Conservation (phyloP, 345 rosid genomes). For the Linum tenue region DNA sequence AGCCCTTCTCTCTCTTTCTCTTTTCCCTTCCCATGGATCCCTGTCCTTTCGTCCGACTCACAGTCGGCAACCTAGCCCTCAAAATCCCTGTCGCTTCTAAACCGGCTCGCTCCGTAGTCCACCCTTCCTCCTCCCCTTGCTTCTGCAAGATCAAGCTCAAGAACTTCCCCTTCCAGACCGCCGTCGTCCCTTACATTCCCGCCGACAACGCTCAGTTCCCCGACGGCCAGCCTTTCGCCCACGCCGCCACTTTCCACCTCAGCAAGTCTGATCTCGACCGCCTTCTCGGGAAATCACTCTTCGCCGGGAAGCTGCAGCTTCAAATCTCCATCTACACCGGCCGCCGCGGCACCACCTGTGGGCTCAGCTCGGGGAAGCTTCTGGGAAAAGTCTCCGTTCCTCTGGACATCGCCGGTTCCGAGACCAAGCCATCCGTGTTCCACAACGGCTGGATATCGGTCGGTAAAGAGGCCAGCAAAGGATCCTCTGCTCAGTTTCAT, state of each 20-base stretch:
- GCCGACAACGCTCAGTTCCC: slow-evolving; percentile 33
- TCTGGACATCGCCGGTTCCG: slow-evolving; percentile 58
- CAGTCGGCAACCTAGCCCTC: slow-evolving; percentile 61
- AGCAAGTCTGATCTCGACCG: slow-evolving; percentile 48
- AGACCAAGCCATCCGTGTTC: slow-evolving; percentile 43
- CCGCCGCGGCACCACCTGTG: slow-evolving; percentile 61
- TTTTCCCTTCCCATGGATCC: slow-evolving; percentile 57
- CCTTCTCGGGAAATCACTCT: slow-evolving; percentile 50
- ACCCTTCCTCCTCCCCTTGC: slow-evolving; percentile 71
- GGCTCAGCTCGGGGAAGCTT: slow-evolving; percentile 58
- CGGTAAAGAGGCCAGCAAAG: slow-evolving; percentile 46
- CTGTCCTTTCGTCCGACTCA: slow-evolving; percentile 76
- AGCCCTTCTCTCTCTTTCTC: slow-evolving; percentile 9
- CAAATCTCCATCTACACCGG: slow-evolving; percentile 64
- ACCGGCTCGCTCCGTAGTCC: slow-evolving; percentile 64
- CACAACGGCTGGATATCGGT: slow-evolving; percentile 67
- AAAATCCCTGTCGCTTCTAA: slow-evolving; percentile 59
- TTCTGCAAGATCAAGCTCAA: slow-evolving; percentile 75
- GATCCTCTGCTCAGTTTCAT: slow-evolving; percentile 52
- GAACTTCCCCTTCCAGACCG: slow-evolving; percentile 49
- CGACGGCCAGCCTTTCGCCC: slow-evolving; percentile 23
- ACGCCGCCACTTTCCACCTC: slow-evolving; percentile 75
- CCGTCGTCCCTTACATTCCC: slow-evolving; percentile 53
- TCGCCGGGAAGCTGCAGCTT: slow-evolving; percentile 42
- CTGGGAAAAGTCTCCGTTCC: slow-evolving; percentile 68